These are phyloP conservation scores for Verticillium isaacii DNA, from an alignment of 2,329 filamentous ascomycete genomes.

Conservation along the genomic window DNA sequence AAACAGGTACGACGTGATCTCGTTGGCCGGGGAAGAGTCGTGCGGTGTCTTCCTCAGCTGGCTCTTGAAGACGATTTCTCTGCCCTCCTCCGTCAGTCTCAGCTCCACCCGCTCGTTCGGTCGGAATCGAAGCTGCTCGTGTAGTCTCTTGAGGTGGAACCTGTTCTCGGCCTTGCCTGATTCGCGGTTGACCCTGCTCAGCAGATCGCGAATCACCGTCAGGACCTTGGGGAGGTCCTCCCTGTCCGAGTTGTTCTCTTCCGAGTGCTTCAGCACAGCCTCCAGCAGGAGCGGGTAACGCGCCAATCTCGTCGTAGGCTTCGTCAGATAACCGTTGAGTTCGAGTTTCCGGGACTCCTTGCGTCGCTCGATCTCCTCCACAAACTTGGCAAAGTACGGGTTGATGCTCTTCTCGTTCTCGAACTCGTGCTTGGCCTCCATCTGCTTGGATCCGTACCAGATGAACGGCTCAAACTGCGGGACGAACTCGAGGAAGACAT, in stretches of 20 bases:
- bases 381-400: constrained; percentile 79
- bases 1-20: constrained; percentile 93
- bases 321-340: constrained; percentile 94
- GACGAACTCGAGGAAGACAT: constrained; percentile 90
- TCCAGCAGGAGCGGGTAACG: constrained; percentile 90
- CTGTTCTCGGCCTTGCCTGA: constrained; percentile 97
- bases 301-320: constrained; percentile 91
- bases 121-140: constrained; percentile 86
- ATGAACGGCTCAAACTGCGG: constrained; percentile 95
- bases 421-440: constrained; percentile 97
- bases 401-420: constrained; percentile 92
- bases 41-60: constrained; percentile 88
- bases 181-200: constrained; percentile 86
- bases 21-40: constrained; percentile 57
- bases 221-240: constrained; percentile 90
- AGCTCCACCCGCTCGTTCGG: constrained; percentile 89
- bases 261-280: constrained; percentile 86
- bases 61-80: constrained; percentile 92
- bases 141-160: constrained; percentile 89
- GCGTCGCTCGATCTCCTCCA: constrained; percentile 91
- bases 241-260: constrained; percentile 83
- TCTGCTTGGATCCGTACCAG: constrained; percentile 88
- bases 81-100: constrained; percentile 87
- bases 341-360: constrained; percentile 97
- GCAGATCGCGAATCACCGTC: constrained; percentile 76